Percentiles rank a stretch among this genome's conserved stretches.
These are phyloP conservation scores for Chalciporus piperatoides DNA, from an alignment of 1,284 basidiomycete genomes.

Conservation along the genomic window DNA sequence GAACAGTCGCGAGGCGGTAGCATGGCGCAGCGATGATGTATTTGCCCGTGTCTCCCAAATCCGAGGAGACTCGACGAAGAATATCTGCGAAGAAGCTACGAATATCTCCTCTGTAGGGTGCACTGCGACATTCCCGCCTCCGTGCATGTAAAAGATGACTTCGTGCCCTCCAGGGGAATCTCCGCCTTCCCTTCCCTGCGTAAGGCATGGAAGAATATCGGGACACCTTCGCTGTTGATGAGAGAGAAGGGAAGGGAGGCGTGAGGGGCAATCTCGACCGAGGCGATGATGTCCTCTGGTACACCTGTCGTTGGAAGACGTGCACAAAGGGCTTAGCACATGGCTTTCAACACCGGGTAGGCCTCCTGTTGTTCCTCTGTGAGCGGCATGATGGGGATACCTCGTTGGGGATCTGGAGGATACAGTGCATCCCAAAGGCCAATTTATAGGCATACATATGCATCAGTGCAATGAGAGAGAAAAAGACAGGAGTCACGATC, in stretches of 20 bases:
- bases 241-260: constrained; percentile 11
- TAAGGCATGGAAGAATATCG: constrained; percentile 21
- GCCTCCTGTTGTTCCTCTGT: constrained; percentile 17
- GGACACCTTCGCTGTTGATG: constrained; percentile 13
- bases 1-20: not conserved
- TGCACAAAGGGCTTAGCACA: constrained; percentile 13
- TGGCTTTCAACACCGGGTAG: constrained; percentile 4
- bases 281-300: constrained; percentile 14
- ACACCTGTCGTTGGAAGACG: constrained; percentile 15
- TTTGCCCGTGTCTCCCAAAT: not conserved
- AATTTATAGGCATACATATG: not conserved
- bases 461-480: too few species aligned
- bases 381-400: constrained; percentile 12
- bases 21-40: not conserved
- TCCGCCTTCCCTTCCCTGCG: not conserved
- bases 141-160: constrained; percentile 27
- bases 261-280: constrained; percentile 20
- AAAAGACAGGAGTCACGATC: too few species aligned
- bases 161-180: constrained; percentile 3
- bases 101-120: constrained; percentile 16
- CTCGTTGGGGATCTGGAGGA: not conserved
- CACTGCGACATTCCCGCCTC: constrained; percentile 20
- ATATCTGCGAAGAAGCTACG: constrained; percentile 11
- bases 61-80: constrained; percentile 8
- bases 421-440: not conserved